phyloP scores from a whole-genome alignment of 768 basidiomycete species.

The Boletus tomentosulus region DNA sequence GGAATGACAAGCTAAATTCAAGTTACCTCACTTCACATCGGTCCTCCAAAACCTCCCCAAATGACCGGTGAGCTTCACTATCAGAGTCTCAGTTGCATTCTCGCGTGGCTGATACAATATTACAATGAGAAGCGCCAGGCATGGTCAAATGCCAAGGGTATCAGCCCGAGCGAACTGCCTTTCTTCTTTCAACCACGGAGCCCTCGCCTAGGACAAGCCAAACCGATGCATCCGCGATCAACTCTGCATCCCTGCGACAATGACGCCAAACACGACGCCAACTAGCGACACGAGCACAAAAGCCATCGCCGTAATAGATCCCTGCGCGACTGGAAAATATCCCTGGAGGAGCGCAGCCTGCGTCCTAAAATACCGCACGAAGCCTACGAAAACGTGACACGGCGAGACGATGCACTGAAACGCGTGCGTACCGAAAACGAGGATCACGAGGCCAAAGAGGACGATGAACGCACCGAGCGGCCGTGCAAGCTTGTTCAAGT shows the following conservation, averaged over 20 bases:
- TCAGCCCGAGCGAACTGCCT: no score
- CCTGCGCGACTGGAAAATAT: conserved; percentile 50
- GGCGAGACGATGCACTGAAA: not conserved
- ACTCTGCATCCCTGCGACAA: conserved; percentile 30
- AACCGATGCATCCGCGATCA: not conserved
- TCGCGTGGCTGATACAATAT: no score
- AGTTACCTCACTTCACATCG: no score
- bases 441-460: conserved; percentile 44
- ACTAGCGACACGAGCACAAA: conserved; percentile 38
- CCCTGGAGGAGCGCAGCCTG: conserved; percentile 48
- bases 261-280: conserved; percentile 39
- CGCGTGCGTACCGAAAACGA: conserved; percentile 39
- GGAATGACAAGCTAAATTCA: no score
- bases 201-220: no score
- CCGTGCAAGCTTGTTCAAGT: conserved; percentile 38
- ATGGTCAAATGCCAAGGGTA: no score
- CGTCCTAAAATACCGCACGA: conserved; percentile 48
- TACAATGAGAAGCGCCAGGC: no score
- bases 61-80: no score
- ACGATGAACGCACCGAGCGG: conserved; percentile 50
- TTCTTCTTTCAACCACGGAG: no score
- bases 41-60: no score
- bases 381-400: conserved; percentile 33
- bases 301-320: conserved; percentile 39
- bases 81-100: no score